Conservation (phyloP, 257 asterid species). For the Anisodus acutangulus region DNA sequence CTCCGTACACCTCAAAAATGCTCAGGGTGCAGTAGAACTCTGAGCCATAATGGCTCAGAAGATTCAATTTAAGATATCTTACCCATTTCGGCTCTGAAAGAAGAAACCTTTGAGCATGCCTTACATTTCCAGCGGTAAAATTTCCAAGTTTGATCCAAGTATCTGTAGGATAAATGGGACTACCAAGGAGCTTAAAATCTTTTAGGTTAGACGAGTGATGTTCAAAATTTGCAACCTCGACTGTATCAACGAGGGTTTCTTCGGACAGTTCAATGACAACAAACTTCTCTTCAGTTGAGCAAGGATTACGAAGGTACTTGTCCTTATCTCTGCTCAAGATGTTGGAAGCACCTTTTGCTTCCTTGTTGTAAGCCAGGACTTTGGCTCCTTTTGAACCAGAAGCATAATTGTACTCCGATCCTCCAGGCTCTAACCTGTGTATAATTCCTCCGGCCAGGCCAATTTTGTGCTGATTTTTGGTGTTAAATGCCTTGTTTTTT, state of each 20-base stretch:
- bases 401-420: conserved; percentile 88
- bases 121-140: conserved; percentile 76
- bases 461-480: conserved; percentile 44
- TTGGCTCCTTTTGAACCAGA: conserved; percentile 95
- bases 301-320: conserved; percentile 95
- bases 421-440: conserved; percentile 92
- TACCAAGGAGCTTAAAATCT: conserved; percentile 81
- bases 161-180: conserved; percentile 87
- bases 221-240: conserved; percentile 84
- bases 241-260: conserved; percentile 80
- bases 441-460: conserved; percentile 66
- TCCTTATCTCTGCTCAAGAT: conserved; percentile 83
- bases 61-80: conserved; percentile 73
- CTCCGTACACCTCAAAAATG: conserved; percentile 83
- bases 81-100: conserved; percentile 93
- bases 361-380: conserved; percentile 83
- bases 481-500: conserved; percentile 71
- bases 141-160: conserved; percentile 84
- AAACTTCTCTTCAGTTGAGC: conserved; percentile 84
- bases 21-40: conserved; percentile 95
- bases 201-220: conserved; percentile 89
- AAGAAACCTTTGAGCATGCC: conserved; percentile 72
- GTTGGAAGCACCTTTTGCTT: conserved; percentile 95
- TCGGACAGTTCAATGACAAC: conserved; percentile 92
- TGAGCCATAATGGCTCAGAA: conserved; percentile 79